Evolutionary conservation across 2,329 filamentous ascomycete species (phyloP).

Genomic region (Penicillium sp.): DNA sequence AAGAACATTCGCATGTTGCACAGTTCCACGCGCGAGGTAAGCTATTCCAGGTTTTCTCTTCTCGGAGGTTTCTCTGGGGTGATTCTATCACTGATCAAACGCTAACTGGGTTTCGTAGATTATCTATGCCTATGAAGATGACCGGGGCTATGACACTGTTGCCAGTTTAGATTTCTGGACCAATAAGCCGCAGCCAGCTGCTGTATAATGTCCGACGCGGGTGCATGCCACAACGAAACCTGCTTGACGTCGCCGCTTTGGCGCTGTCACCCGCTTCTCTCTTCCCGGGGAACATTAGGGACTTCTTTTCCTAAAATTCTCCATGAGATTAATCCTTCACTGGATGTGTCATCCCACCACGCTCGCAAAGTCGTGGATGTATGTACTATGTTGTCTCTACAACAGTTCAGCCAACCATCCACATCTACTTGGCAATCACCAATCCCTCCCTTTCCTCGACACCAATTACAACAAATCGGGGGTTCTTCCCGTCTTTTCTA

Average conservation of each 20-base stretch:
- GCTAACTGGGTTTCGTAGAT: conserved; percentile 60
- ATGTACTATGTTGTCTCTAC: neutral
- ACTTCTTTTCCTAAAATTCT: neutral
- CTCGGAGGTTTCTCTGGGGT: neutral
- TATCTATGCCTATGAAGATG: conserved; percentile 95
- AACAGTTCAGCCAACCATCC: neutral
- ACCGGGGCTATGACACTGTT: conserved; percentile 87
- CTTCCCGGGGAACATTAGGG: neutral
- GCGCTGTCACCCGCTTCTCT: neutral
- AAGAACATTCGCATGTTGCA: conserved; percentile 98
- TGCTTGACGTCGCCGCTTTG: neutral
- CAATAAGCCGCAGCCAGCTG: conserved; percentile 43
- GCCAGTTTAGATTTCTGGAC: conserved; percentile 96
- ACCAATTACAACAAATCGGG: conserved; percentile 5
- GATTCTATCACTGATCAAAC: neutral
- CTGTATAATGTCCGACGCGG: neutral
- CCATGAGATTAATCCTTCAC: neutral
- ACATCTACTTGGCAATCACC: neutral
- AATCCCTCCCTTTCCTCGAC: neutral
- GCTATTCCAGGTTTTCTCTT: conserved; percentile 26
- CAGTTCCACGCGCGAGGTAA: conserved; percentile 92
- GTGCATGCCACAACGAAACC: neutral
- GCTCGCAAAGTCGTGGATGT: neutral
- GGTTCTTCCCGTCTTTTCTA: conserved; percentile 14
- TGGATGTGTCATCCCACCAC: neutral